Evolutionary conservation across 2,329 filamentous ascomycete species (phyloP).

Genomic region (Fusarium drepaniforme): DNA sequence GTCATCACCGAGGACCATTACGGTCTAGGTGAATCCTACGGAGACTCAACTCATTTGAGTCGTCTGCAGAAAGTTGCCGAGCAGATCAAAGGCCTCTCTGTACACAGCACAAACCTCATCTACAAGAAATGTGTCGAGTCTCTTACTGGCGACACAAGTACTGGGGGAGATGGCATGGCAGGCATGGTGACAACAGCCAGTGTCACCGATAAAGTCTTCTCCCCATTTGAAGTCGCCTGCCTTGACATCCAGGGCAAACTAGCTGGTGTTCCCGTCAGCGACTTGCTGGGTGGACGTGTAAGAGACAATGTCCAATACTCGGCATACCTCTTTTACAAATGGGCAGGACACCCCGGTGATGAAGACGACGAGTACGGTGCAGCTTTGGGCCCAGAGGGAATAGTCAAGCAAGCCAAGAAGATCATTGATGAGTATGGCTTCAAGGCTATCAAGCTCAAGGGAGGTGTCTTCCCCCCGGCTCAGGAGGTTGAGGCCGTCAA

Average conservation of each 20-base stretch:
- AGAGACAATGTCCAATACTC: constrained; percentile 56
- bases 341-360: constrained; percentile 54
- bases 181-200: constrained; percentile 57
- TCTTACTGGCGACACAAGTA: constrained; percentile 63
- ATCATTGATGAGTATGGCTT: constrained; percentile 58
- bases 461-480: constrained; percentile 55
- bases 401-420: constrained; percentile 51
- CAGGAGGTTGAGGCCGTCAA: constrained; percentile 55
- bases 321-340: constrained; percentile 59
- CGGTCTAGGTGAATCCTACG: constrained; percentile 56
- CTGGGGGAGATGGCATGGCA: constrained; percentile 70
- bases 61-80: constrained; percentile 50
- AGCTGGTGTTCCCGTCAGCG: constrained; percentile 53
- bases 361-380: constrained; percentile 55
- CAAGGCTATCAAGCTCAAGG: constrained; percentile 58
- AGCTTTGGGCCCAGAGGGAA: constrained; percentile 50
- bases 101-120: constrained; percentile 80
- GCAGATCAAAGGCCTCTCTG: constrained; percentile 45
- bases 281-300: constrained; percentile 54
- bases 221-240: constrained; percentile 57
- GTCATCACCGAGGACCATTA: constrained; percentile 50
- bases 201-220: constrained; percentile 56
- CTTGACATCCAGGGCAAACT: constrained; percentile 57
- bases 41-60: constrained; percentile 52
- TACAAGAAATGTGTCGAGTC: constrained; percentile 88